Conservation (phyloP, 331 rosid species). For the Ulmus americana region DNA sequence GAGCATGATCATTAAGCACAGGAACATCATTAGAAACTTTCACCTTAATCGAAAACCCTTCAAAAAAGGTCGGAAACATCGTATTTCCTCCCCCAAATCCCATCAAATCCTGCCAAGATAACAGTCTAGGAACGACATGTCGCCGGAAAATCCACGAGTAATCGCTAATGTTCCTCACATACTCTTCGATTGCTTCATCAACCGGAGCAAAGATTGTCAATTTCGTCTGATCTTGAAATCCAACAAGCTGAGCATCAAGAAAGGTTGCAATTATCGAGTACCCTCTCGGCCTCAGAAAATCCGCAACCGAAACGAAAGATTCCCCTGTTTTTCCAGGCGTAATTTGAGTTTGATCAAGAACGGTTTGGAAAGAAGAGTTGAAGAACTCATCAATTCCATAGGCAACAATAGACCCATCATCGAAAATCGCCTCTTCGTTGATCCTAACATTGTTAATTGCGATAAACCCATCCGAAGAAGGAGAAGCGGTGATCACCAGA, state of each 20-base stretch:
- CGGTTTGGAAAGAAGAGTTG: constrained; percentile 7
- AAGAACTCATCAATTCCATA: constrained; percentile 30
- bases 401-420: constrained; percentile 23
- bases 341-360: not conserved
- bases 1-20: constrained; percentile 26
- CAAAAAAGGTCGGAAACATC: constrained; percentile 24
- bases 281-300: constrained; percentile 22
- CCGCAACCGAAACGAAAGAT: constrained; percentile 9
- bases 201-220: constrained; percentile 33
- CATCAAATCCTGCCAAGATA: constrained; percentile 31
- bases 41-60: constrained; percentile 31
- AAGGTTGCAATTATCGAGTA: constrained; percentile 27
- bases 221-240: constrained; percentile 11
- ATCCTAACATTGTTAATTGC: constrained; percentile 23
- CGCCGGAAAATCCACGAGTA: constrained; percentile 26
- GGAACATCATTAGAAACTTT: constrained; percentile 19
- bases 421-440: constrained; percentile 13
- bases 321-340: not conserved
- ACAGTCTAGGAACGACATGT: constrained; percentile 26
- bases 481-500: constrained; percentile 16
- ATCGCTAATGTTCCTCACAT: constrained; percentile 9
- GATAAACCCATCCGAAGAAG: not conserved
- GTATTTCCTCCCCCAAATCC: constrained; percentile 15
- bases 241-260: constrained; percentile 22
- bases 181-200: constrained; percentile 22